A percentile compares a stretch with the other conserved stretches of the same genome.
phyloP scores from a whole-genome alignment of 2,329 filamentous ascomycete species.

The Xylariaceae sp. region DNA sequence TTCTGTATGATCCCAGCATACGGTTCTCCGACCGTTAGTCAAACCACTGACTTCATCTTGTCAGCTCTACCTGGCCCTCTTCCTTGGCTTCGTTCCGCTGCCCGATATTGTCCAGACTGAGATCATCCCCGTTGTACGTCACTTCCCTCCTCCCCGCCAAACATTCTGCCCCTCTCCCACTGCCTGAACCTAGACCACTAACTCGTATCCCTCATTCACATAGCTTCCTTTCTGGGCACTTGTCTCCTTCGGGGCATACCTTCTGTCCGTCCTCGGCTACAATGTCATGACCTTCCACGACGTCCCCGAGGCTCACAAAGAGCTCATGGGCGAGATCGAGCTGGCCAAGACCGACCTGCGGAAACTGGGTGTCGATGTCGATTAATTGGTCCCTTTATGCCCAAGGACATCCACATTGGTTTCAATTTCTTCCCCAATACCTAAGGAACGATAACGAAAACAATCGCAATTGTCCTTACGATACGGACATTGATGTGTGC shows the following conservation, averaged over 20 bases:
- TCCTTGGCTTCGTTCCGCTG: conserved; percentile 78
- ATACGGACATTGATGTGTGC: too few relatives aligned
- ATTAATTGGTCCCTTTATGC: conserved; percentile 44
- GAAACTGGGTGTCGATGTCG: conserved; percentile 72
- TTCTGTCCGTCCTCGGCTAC: conserved; percentile 87
- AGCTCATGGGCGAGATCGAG: conserved; percentile 83
- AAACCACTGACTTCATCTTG: conserved; percentile 9
- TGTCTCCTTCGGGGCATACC: conserved; percentile 86
- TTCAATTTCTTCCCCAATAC: too few relatives aligned
- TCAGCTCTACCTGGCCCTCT: conserved; percentile 86
- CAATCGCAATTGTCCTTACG: not conserved
- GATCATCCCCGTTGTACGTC: conserved; percentile 82
- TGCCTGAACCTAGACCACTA: too few relatives aligned
- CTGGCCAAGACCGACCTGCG: conserved; percentile 71
- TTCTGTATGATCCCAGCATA: conserved; percentile 60
- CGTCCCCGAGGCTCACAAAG: conserved; percentile 83
- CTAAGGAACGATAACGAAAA: not conserved
- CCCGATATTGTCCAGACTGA: conserved; percentile 76
- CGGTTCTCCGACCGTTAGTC: not conserved
- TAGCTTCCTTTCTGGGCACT: conserved; percentile 92
- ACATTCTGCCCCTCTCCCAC: not conserved
- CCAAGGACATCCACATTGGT: too few relatives aligned
- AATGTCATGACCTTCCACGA: conserved; percentile 97
- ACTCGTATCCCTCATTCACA: not conserved
- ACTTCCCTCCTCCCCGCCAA: not conserved